A percentile compares a stretch with the other conserved stretches of the same genome.
These are phyloP conservation scores for Plasmopara viticola DNA, from an alignment of 352 stramenopile genomes.

Conservation along the genomic window DNA sequence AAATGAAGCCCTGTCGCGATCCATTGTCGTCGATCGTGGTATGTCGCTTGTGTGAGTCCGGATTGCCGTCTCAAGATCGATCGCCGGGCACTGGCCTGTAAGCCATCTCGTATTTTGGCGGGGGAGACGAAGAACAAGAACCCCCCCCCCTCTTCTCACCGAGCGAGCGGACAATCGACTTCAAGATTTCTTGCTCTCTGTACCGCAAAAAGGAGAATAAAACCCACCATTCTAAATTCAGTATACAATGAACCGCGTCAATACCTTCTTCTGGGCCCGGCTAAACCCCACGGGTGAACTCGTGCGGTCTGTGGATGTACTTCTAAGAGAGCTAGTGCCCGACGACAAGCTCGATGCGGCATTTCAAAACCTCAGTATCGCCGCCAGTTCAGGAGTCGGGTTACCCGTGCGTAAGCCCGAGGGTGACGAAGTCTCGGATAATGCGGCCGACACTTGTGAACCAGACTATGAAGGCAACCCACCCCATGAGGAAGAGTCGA, in stretches of 20 bases:
- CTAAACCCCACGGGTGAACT: conserved; percentile 68
- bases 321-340: conserved; percentile 50
- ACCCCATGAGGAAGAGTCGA: conserved; percentile 43
- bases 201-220: conserved; percentile 11
- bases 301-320: conserved; percentile 59
- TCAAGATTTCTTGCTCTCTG: conserved; percentile 10
- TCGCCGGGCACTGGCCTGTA: conserved; percentile 14
- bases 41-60: conserved; percentile 21
- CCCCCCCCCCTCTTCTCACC: neutral
- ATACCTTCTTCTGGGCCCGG: conserved; percentile 77
- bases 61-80: conserved; percentile 24
- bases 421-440: conserved; percentile 18
- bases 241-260: conserved; percentile 50
- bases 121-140: conserved; percentile 13
- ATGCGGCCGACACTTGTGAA: conserved; percentile 20
- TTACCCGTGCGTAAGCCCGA: conserved; percentile 20
- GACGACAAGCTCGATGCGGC: conserved; percentile 50
- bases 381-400: conserved; percentile 15
- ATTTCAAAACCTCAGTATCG: conserved; percentile 42
- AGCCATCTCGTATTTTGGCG: conserved; percentile 26
- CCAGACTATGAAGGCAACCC: conserved; percentile 21
- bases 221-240: neutral
- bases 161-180: neutral
- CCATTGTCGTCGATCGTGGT: conserved; percentile 14
- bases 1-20: neutral